phyloP scores from a whole-genome alignment of 257 asterid species.

The Coffea eugenioides region DNA sequence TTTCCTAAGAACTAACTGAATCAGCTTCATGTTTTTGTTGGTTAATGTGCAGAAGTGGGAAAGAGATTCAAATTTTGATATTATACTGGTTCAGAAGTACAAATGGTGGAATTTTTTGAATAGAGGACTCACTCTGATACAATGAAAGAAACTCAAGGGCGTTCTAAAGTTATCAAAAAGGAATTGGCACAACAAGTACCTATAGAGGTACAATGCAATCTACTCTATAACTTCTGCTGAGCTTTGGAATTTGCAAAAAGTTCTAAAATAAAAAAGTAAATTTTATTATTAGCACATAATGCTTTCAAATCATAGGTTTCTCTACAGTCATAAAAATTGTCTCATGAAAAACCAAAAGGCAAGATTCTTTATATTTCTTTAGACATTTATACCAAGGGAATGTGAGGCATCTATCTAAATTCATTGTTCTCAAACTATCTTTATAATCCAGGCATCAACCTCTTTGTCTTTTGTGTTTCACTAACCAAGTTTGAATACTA shows the following conservation, averaged over 20 bases:
- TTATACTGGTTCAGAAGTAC: background rate
- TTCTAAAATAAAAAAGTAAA: background rate
- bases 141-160: slow-evolving; percentile 2
- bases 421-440: background rate
- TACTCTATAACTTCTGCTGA: background rate
- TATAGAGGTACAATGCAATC: slow-evolving; percentile 2
- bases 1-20: background rate
- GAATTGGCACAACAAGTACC: slow-evolving; percentile 3
- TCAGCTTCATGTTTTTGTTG: background rate
- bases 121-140: slow-evolving; percentile 1
- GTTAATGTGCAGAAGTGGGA: slow-evolving; percentile 3
- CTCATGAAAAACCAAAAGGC: background rate
- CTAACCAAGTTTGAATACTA: background rate
- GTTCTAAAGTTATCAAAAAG: slow-evolving; percentile 9
- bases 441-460: background rate
- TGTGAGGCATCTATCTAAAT: background rate
- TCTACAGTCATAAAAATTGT: background rate
- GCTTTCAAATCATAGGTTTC: background rate
- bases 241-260: background rate
- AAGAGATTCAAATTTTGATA: background rate
- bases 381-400: background rate
- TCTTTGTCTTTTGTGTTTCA: background rate
- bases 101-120: slow-evolving; percentile 17
- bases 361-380: background rate
- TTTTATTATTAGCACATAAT: background rate